Evolutionary conservation across 2,329 filamentous ascomycete genomes (phyloP), one percentile per base, ranked within the genome.

Genomic region (Colletotrichum caudatum): DNA sequence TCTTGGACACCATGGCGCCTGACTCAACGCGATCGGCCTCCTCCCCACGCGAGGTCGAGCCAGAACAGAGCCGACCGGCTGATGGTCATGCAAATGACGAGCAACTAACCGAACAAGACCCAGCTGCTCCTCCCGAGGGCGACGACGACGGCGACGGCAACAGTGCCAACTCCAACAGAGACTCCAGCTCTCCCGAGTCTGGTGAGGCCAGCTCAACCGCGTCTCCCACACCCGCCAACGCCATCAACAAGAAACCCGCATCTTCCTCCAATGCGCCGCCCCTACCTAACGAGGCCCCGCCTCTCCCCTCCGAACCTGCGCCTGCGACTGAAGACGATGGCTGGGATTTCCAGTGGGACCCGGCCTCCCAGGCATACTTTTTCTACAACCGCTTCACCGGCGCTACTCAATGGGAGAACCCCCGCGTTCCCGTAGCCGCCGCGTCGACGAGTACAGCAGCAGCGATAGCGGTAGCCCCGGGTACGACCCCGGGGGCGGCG

Each of bases 341-440:
- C 71, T 97, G 94, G 94, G 90, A 93, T 71, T 90, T 90, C 46
- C 86, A 93, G 70, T 97, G 93, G 93, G 94, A 97, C 76, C 82
- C 87, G 33, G 85, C 80, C 63, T 86, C 88, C 1, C 87, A 91
- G 74, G 87, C 90, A 5, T 97, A 91, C 83, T 97, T 94, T 83
- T 97, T 97, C 82, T 91, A 91, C 85, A 97, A 97, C 80, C 90
- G 91, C 75, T 91, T 93, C 80, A 96, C 93, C 5, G 87, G 89
- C 46, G 84, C 88, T 70, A 90, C 90, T 65, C 94, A 96, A 78
- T 96, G 94, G 92, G 92, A 95, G 46, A 97, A 97, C 77, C 94
- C 94, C 7, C 92, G 94, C 61, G 84, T 95, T 5, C 87, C 91
- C 39, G 58, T 79, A 29, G 77, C 80, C 8, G 66, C 77, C n/a